phyloP scores from a whole-genome alignment of 345 rosid species.

The Gossypioides kirkii region DNA sequence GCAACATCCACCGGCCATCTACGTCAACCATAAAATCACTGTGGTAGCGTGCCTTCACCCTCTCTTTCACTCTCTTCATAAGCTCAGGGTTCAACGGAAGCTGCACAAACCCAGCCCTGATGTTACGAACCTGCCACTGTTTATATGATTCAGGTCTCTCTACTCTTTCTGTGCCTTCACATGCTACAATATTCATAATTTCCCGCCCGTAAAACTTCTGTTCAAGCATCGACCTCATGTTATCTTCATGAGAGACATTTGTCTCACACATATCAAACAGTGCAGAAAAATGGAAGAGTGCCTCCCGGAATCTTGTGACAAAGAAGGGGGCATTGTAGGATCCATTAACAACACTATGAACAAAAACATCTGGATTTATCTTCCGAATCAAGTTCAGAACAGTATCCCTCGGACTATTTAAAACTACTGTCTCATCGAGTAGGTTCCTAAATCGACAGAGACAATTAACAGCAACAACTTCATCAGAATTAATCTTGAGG shows the following conservation, averaged over 20 bases:
- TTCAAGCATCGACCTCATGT: conserved; percentile 32
- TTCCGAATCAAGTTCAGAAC: conserved; percentile 25
- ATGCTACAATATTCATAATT: conserved; percentile 38
- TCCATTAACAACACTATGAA: conserved; percentile 29
- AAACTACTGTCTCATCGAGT: conserved; percentile 38
- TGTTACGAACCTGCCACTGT: conserved; percentile 44
- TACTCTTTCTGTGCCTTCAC: conserved; percentile 44
- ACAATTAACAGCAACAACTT: conserved; percentile 43
- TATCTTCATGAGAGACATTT: conserved; percentile 27
- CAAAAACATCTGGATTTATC: conserved; percentile 37
- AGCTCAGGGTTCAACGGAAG: conserved; percentile 30
- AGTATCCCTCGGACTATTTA: conserved; percentile 34
- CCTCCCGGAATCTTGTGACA: conserved; percentile 39
- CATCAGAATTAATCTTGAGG: conserved; percentile 28
- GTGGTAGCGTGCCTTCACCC: conserved; percentile 30
- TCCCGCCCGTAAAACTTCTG: conserved; percentile 31
- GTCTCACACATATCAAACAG: conserved; percentile 34
- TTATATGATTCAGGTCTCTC: conserved; percentile 53
- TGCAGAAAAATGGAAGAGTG: conserved; percentile 40
- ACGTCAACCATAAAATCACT: conserved; percentile 38
- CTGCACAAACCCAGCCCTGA: conserved; percentile 47
- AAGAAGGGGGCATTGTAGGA: conserved; percentile 46
- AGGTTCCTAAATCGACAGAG: conserved; percentile 30
- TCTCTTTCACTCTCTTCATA: conserved; percentile 17
- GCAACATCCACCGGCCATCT: conserved; percentile 46